A percentile compares a stretch with the other conserved stretches of the same genome.
Conservation (phyloP, 306 rosid species). For the Rosa multiflora region DNA sequence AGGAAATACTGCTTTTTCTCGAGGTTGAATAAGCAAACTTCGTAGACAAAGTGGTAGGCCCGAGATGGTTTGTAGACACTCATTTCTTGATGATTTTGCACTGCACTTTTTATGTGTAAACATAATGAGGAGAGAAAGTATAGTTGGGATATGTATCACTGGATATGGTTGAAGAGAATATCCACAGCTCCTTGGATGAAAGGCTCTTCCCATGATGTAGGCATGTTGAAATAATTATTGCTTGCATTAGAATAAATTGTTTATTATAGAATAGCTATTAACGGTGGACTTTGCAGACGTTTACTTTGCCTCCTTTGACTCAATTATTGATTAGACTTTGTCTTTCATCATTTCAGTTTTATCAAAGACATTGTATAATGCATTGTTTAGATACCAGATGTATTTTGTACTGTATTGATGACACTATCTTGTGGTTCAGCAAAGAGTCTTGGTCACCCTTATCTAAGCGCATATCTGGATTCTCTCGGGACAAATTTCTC, state of each 20-base stretch:
- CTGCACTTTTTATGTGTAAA: neutral
- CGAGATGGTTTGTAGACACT: neutral
- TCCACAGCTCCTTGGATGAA: neutral
- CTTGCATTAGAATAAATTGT: neutral
- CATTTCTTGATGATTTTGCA: neutral
- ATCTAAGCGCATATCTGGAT: conserved; percentile 39
- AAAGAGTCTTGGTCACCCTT: conserved; percentile 27
- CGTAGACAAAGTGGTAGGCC: neutral
- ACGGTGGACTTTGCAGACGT: neutral
- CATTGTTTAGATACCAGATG: neutral
- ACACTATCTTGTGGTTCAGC: conserved; percentile 23
- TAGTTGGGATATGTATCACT: conserved; percentile 4
- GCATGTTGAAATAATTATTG: neutral
- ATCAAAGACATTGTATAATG: neutral
- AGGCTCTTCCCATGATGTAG: neutral
- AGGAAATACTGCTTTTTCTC: neutral
- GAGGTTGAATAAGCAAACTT: neutral
- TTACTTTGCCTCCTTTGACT: neutral
- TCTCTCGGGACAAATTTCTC: conserved; percentile 37
- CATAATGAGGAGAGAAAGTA: neutral
- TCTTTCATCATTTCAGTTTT: neutral
- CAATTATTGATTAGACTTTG: neutral
- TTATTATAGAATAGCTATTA: neutral
- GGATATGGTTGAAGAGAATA: neutral
- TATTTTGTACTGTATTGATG: neutral